Percentiles rank a stretch among this genome's conserved stretches.
Evolutionary conservation across 495 filamentous ascomycete genomes (phyloP).

Genomic region (Podospora fimiseda): DNA sequence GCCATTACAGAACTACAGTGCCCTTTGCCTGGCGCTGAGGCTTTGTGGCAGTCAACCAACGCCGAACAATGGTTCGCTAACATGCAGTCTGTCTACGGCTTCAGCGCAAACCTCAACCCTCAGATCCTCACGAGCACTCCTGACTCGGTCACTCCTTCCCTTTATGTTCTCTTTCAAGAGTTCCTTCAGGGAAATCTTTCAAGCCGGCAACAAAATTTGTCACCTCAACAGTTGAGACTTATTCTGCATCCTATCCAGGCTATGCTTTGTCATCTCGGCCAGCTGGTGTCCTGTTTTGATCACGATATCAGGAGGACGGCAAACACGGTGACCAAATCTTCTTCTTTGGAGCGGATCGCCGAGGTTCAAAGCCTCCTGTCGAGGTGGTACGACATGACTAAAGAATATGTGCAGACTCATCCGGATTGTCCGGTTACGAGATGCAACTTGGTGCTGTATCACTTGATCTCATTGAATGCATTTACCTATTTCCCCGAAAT

Average conservation of each 20-base stretch:
- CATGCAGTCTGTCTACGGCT: constrained; percentile 44
- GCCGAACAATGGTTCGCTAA: constrained; percentile 43
- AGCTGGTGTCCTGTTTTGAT: constrained; percentile 43
- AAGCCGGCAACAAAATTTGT: constrained; percentile 27
- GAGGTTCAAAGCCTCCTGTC: constrained; percentile 51
- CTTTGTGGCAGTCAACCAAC: constrained; percentile 42
- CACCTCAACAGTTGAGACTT: constrained; percentile 43
- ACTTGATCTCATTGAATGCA: constrained; percentile 56
- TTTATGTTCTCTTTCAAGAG: constrained; percentile 52
- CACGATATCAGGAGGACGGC: too few species aligned
- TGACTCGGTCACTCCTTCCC: constrained; percentile 42
- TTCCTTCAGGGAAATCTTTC: constrained; percentile 42
- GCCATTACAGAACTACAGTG: constrained; percentile 51
- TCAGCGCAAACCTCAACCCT: constrained; percentile 29
- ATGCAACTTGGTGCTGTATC: constrained; percentile 57
- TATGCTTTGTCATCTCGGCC: constrained; percentile 42
- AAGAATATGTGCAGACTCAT: constrained; percentile 27
- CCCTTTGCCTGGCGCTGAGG: constrained; percentile 51
- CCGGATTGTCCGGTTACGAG: constrained; percentile 34
- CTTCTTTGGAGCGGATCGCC: constrained; percentile 45
- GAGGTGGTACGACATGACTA: constrained; percentile 52
- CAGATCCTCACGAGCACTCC: constrained; percentile 32
- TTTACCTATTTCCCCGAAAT: constrained; percentile 53
- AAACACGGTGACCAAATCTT: constrained; percentile 39
- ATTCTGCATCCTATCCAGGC: constrained; percentile 49